Percentiles rank a stretch among this genome's conserved stretches.
Conservation (phyloP, 2,329 filamentous ascomycete genomes). For the Geoglossum cookeanum region DNA sequence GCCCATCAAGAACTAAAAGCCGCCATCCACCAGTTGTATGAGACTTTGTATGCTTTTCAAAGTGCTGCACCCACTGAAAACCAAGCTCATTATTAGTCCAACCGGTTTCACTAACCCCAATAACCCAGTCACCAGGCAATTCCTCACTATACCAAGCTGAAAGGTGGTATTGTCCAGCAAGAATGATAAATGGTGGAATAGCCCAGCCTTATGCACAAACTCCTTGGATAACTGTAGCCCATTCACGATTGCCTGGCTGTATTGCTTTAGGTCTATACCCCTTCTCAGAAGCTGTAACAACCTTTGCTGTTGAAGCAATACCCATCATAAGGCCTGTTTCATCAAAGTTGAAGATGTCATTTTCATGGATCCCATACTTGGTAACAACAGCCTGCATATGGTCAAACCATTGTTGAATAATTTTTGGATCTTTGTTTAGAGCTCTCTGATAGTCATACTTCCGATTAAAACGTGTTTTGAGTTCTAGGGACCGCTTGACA, state of each 20-base stretch:
- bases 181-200: conserved; percentile 3
- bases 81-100: conserved; percentile 19
- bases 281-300: conserved; percentile 4
- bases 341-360: conserved; percentile 10
- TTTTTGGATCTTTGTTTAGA: background rate
- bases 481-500: background rate
- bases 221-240: conserved; percentile 8
- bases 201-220: conserved; percentile 5
- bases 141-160: background rate
- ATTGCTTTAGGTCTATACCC: conserved; percentile 5
- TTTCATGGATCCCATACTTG: conserved; percentile 6
- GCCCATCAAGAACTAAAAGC: conserved; percentile 7
- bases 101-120: conserved; percentile 15
- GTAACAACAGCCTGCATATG: background rate
- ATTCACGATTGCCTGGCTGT: conserved; percentile 8
- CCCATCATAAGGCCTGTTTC: conserved; percentile 8
- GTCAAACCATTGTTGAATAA: background rate
- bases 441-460: background rate
- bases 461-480: background rate
- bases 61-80: conserved; percentile 20
- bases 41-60: conserved; percentile 16
- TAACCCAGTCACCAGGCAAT: background rate
- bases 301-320: background rate
- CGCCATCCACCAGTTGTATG: conserved; percentile 7
- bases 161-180: background rate